Conservation (phyloP, 805 yeast species). For the Komagataella ulmi region DNA sequence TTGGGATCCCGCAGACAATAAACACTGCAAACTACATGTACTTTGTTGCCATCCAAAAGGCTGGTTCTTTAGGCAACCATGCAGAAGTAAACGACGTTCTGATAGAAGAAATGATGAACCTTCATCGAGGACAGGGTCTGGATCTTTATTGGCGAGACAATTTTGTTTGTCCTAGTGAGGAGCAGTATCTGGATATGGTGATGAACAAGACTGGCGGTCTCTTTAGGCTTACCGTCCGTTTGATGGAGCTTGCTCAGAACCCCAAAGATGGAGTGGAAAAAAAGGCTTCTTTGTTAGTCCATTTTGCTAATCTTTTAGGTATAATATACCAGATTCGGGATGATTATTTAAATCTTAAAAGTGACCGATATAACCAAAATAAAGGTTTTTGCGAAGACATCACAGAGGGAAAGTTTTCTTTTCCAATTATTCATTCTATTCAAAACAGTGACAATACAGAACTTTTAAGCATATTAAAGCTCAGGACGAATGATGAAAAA, state of each 20-base stretch:
- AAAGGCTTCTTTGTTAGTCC: slow-evolving; percentile 22
- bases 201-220: slow-evolving; percentile 84
- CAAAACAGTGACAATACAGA: slow-evolving; percentile 23
- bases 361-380: slow-evolving; percentile 33
- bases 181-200: slow-evolving; percentile 68
- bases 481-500: slow-evolving; percentile 34
- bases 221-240: slow-evolving; percentile 57
- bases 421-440: slow-evolving; percentile 67
- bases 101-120: slow-evolving; percentile 61
- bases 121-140: slow-evolving; percentile 84
- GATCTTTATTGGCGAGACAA: slow-evolving; percentile 84
- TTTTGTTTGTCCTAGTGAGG: slow-evolving; percentile 39
- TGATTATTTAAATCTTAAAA: slow-evolving; percentile 61
- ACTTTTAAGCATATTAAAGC: slow-evolving; percentile 34
- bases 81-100: slow-evolving; percentile 25
- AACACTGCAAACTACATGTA: slow-evolving; percentile 78
- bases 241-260: slow-evolving; percentile 30
- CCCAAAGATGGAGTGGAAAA: slow-evolving; percentile 2
- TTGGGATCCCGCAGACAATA: slow-evolving; percentile 68
- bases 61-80: slow-evolving; percentile 19
- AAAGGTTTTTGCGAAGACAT: slow-evolving; percentile 82
- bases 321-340: slow-evolving; percentile 77
- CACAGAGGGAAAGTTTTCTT: slow-evolving; percentile 80
- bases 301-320: slow-evolving; percentile 68
- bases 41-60: slow-evolving; percentile 50